phyloP scores from a whole-genome alignment of 805 yeast genomes.

The Kodamaea kaohsiungensis region DNA sequence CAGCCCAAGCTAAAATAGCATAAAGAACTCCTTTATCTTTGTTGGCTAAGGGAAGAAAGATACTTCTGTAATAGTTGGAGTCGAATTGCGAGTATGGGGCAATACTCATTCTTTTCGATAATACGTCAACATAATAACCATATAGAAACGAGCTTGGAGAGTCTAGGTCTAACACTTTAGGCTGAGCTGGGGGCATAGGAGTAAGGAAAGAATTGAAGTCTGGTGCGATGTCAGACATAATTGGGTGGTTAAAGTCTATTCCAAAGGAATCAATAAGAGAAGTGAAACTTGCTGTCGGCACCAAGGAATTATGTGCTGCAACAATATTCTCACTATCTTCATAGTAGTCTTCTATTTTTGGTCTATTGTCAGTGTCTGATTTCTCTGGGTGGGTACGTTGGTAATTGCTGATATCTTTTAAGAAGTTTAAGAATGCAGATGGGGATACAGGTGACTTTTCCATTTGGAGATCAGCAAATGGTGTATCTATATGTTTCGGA shows the following conservation, averaged over 20 bases:
- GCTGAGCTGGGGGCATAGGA: constrained; percentile 1
- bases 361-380: neutral
- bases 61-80: constrained; percentile 51
- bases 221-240: neutral
- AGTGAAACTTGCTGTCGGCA: neutral
- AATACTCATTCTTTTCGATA: constrained; percentile 45
- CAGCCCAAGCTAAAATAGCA: constrained; percentile 57
- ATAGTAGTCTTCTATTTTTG: constrained; percentile 2
- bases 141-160: constrained; percentile 35
- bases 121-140: constrained; percentile 49
- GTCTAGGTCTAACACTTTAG: constrained; percentile 19
- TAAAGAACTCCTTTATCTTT: constrained; percentile 51
- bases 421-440: constrained; percentile 24
- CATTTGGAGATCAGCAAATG: neutral
- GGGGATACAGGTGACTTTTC: constrained; percentile 16
- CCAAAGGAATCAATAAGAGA: constrained; percentile 3
- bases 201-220: constrained; percentile 2
- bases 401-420: constrained; percentile 21
- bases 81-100: constrained; percentile 46
- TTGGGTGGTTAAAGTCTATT: neutral
- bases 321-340: neutral
- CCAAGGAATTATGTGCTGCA: neutral
- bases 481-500: neutral
- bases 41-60: constrained; percentile 58
- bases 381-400: constrained; percentile 9